phyloP scores from a whole-genome alignment of 2,329 filamentous ascomycete species.

The Paraphoma chrysanthemicola region DNA sequence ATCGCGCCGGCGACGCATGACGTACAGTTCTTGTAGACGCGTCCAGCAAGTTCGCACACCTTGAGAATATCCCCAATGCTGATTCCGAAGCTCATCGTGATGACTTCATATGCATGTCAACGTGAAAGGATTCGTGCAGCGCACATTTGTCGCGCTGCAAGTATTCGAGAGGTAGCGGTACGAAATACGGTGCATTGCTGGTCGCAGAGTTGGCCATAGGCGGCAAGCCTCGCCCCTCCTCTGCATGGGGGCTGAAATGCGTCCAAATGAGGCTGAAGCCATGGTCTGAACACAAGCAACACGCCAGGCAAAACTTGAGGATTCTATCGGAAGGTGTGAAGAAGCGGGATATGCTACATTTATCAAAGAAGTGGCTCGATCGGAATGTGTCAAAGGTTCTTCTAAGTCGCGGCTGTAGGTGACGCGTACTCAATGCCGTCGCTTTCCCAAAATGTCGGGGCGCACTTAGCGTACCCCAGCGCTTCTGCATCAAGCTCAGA shows the following conservation, averaged over 20 bases:
- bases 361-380: neutral
- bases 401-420: neutral
- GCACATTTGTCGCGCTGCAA: neutral
- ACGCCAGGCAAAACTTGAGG: neutral
- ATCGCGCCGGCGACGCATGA: neutral
- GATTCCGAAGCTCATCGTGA: conserved; percentile 34
- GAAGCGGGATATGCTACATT: too few species aligned
- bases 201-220: neutral
- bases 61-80: conserved; percentile 35
- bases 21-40: conserved; percentile 36
- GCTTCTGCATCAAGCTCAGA: too few species aligned
- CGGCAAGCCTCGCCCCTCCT: neutral
- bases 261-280: neutral
- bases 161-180: too few species aligned
- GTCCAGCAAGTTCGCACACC: conserved; percentile 30
- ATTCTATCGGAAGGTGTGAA: too few species aligned
- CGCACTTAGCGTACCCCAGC: neutral
- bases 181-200: neutral
- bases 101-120: neutral
- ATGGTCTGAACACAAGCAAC: neutral
- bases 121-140: neutral
- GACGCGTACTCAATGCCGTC: neutral
- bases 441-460: neutral
- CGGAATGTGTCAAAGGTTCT: neutral
- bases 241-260: neutral